phyloP scores from a whole-genome alignment of 306 rosid genomes.

The Sechiopsis laciniata region DNA sequence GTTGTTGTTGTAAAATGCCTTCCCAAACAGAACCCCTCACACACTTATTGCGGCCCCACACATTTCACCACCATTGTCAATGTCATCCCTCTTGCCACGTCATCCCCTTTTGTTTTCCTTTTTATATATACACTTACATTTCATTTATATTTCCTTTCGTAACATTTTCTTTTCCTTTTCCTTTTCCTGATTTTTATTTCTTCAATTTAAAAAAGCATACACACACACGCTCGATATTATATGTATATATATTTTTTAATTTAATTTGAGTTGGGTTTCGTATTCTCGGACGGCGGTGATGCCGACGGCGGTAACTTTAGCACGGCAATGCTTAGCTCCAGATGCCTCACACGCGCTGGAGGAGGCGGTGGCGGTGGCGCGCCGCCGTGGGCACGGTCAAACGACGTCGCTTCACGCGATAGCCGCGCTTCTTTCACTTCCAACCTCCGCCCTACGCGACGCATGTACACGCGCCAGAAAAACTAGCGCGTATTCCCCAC shows the following conservation, averaged over 20 bases:
- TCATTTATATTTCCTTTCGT: slow-evolving; percentile 14
- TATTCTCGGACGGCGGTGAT: slow-evolving; percentile 38
- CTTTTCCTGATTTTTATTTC: not conserved
- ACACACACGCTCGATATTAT: too few relatives aligned
- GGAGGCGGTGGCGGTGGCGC: slow-evolving; percentile 85
- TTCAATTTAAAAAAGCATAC: not conserved
- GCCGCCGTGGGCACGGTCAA: slow-evolving; percentile 80
- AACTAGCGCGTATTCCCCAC: slow-evolving; percentile 67
- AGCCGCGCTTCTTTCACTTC: slow-evolving; percentile 63
- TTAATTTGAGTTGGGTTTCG: not conserved
- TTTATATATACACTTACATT: not conserved
- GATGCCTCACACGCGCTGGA: slow-evolving; percentile 77
- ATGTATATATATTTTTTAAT: too few relatives aligned
- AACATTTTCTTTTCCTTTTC: not conserved
- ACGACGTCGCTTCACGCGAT: slow-evolving; percentile 90
- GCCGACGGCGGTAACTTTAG: slow-evolving; percentile 85
- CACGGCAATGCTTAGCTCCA: slow-evolving; percentile 81
- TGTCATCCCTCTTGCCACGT: slow-evolving; percentile 29
- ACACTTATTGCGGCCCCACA: slow-evolving; percentile 16
- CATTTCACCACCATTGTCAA: slow-evolving; percentile 8
- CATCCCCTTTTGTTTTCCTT: not conserved
- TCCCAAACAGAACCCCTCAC: not conserved
- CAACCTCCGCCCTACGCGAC: slow-evolving; percentile 64
- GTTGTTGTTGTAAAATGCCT: slow-evolving; percentile 12
- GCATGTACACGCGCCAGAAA: slow-evolving; percentile 78